Evolutionary conservation across 1,284 basidiomycete genomes (phyloP), one percentile per base, ranked within the genome.

Genomic region (Pterula multifida): DNA sequence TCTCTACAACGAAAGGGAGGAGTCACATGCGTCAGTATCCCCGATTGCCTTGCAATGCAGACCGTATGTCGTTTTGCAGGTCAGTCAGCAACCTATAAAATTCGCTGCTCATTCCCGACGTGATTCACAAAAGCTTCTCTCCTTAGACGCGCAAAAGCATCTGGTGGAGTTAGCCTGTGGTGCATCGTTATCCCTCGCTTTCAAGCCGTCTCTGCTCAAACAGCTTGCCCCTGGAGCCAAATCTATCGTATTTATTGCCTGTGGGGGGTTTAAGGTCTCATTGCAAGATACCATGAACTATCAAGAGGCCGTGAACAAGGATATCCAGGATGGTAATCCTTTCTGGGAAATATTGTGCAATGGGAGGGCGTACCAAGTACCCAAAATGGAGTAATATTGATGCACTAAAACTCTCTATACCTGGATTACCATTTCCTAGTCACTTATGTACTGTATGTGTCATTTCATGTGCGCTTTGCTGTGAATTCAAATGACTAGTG

Each of bases 111-210:
- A 32, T 32, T 15, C 15, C 28, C 6, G 15, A 32, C 28, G 6
- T 6, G 15, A 32, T 32, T 15, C 28, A 32, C 28, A 32, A n/a
- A n/a, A n/a, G n/a, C n/a, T n/a, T n/a, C n/a, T n/a, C n/a, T n/a
- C n/a, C n/a, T 11, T 35, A 35, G 85, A 84, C 52, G 81, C 86
- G 53, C 83, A 89, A 58, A 85, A 85, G 61, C 67, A 78, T 52
- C 64, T 87, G 21, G 75, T 83, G 2, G 84, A 89, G 58, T 67
- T 88, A 24, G 79, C 85, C 0, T 87, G 84, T 56, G 70, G 81
- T 1, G 76, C 81, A 1, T 78, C 85, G 1, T 67, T 88, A 15
- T 68, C 74, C 3, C 72, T 80, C 1, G 83, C 76, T 2, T 87
- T 85, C 61, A 73, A 71, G 35, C 68, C 65, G 1, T 60, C 63